Conservation (phyloP, 2,329 filamentous ascomycete species). For the Diaporthe helianthi region DNA sequence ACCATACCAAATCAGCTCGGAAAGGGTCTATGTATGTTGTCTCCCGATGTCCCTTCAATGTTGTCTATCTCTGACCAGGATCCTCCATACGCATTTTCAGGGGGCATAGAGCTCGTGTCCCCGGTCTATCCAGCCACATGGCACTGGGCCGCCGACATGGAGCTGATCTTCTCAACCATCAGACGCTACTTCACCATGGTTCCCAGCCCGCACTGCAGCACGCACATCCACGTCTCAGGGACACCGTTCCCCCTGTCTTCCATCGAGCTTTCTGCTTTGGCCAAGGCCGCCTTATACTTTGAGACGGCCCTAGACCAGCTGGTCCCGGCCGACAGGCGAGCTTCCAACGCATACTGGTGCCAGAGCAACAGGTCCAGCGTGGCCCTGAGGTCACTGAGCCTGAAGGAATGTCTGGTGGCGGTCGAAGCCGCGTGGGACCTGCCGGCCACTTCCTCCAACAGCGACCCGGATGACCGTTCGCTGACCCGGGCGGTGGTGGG, state of each 20-base stretch:
- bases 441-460: not conserved
- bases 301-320: slow-evolving; percentile 46
- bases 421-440: slow-evolving; percentile 37
- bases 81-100: slow-evolving; percentile 30
- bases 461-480: not conserved
- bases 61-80: not conserved
- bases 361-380: slow-evolving; percentile 45
- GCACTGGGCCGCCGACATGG: slow-evolving; percentile 42
- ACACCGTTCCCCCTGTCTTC: slow-evolving; percentile 37
- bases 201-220: slow-evolving; percentile 43
- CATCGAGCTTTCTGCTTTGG: slow-evolving; percentile 40
- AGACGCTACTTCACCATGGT: slow-evolving; percentile 39
- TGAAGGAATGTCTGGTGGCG: slow-evolving; percentile 39
- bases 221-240: slow-evolving; percentile 48
- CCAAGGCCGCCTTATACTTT: slow-evolving; percentile 45
- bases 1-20: slow-evolving; percentile 44
- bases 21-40: slow-evolving; percentile 43
- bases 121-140: slow-evolving; percentile 43
- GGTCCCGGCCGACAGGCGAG: slow-evolving; percentile 39
- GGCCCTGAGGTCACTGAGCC: slow-evolving; percentile 35
- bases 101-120: slow-evolving; percentile 47
- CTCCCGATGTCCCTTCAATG: too few species aligned
- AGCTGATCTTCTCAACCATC: slow-evolving; percentile 43
- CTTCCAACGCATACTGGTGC: slow-evolving; percentile 44
- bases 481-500: slow-evolving; percentile 38